Evolutionary conservation across 176 grass and related monocot genomes (phyloP), one percentile per base, ranked within the genome.

Genomic region (Oryza punctata): DNA sequence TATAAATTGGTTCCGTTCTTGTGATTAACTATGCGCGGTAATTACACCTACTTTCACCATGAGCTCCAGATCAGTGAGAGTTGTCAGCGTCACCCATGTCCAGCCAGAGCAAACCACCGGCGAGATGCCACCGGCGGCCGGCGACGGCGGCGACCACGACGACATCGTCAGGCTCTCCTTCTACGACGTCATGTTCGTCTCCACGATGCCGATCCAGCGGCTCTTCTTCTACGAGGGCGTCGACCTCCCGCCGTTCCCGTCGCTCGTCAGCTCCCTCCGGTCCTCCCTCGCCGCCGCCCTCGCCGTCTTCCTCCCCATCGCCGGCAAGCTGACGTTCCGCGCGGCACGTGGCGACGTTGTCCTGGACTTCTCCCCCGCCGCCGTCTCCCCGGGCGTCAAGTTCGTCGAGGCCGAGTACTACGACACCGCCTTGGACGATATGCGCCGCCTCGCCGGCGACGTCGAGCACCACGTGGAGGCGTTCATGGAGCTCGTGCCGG

Each of bases 401-500:
- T 77, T 93, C 45, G 79, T 82, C 2, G 82, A 88, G 73, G 88
- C 85, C 16, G 88, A 93, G 60, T 88, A 88, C 57, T 21, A 12
- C 44, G 44, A 45, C 10, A 50, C 6, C 12, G 50, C 45, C 12
- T 9, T 60, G 46, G 64, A 63, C 19, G 84, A 78, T 59, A 70
- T 93, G 70, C 67, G 60, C 47, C 73, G 50, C 3, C 73, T 93
- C 2, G 73, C 66, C 2, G 6, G 10, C 10, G 81, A 59, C 65
- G 57, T 23, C 19, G 87, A 83, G 83, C 81, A 89, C 45, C 77
- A 94, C 67, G 40, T 13, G 5, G 84, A 79, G 50, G 84, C 87
- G 60, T 91, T 87, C 68, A 9, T 44, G 25, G 73, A 78, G 78
- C 87, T 94, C 63, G 81, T 83, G 66, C 93, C 90, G 0, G 11